Evolutionary conservation across 2,329 filamentous ascomycete species (phyloP).

Genomic region (Fusarium floridanum): DNA sequence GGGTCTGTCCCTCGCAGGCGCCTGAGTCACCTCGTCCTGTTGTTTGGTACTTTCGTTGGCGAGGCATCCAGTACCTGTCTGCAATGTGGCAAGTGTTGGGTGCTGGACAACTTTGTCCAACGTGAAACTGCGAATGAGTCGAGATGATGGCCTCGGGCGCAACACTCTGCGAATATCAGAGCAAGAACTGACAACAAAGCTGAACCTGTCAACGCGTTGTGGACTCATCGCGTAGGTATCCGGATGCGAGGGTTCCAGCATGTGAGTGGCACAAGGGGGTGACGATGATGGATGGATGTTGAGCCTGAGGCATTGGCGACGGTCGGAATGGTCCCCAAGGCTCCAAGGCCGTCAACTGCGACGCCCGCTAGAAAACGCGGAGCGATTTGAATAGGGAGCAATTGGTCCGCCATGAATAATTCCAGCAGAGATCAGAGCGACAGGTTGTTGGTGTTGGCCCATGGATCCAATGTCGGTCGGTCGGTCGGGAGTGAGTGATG

Average conservation of each 20-base stretch:
- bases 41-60: constrained; percentile 8
- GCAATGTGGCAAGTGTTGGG: constrained; percentile 13
- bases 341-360: not conserved
- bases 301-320: constrained; percentile 30
- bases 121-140: not conserved
- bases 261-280: constrained; percentile 39
- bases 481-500: constrained; percentile 16
- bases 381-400: not conserved
- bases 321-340: constrained; percentile 8
- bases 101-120: constrained; percentile 30
- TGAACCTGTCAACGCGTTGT: constrained; percentile 10
- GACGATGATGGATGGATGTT: constrained; percentile 30
- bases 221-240: constrained; percentile 8
- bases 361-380: not conserved
- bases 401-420: constrained; percentile 10
- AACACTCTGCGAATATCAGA: not conserved
- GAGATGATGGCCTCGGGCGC: constrained; percentile 7
- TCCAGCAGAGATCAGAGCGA: not conserved
- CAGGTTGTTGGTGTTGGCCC: not conserved
- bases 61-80: constrained; percentile 3
- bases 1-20: constrained; percentile 8
- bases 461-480: constrained; percentile 1
- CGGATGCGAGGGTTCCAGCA: constrained; percentile 20
- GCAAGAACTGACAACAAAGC: not conserved
- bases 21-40: constrained; percentile 35